These are phyloP conservation scores for Trypanosoma platydactyli DNA, from an alignment of 208 protist genomes.

Conservation along the genomic window DNA sequence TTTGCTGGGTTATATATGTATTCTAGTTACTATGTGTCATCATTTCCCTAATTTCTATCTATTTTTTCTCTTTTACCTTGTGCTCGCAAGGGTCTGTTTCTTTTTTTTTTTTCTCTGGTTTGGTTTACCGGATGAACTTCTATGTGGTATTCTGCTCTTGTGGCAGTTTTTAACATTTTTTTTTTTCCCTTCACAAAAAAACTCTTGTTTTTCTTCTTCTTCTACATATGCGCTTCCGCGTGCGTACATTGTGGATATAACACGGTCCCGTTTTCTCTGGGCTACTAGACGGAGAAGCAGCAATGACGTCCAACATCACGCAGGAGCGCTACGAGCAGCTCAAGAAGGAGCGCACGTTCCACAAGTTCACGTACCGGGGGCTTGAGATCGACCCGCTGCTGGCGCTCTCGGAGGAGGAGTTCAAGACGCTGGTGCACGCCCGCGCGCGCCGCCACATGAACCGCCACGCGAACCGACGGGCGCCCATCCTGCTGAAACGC, in stretches of 20 bases:
- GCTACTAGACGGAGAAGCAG: too few relatives aligned
- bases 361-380: conserved; percentile 98
- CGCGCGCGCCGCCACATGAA: conserved; percentile 95
- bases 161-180: not conserved
- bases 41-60: not conserved
- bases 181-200: not conserved
- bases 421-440: conserved; percentile 93
- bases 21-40: not conserved
- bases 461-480: conserved; percentile 91
- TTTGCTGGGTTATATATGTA: not conserved
- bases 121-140: not conserved
- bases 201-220: not conserved
- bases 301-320: conserved; percentile 78
- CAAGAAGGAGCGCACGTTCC: conserved; percentile 98
- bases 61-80: conserved; percentile 16
- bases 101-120: not conserved
- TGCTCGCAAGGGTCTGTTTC: too few relatives aligned
- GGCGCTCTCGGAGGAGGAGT: conserved; percentile 92
- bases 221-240: not conserved
- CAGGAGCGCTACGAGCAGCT: conserved; percentile 90
- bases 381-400: conserved; percentile 95
- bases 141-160: not conserved
- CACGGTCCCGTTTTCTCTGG: too few relatives aligned
- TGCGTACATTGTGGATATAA: too few relatives aligned
- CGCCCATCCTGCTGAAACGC: conserved; percentile 96